phyloP scores from a whole-genome alignment of 495 filamentous ascomycete genomes.

The Aspergillus saccharolyticus region DNA sequence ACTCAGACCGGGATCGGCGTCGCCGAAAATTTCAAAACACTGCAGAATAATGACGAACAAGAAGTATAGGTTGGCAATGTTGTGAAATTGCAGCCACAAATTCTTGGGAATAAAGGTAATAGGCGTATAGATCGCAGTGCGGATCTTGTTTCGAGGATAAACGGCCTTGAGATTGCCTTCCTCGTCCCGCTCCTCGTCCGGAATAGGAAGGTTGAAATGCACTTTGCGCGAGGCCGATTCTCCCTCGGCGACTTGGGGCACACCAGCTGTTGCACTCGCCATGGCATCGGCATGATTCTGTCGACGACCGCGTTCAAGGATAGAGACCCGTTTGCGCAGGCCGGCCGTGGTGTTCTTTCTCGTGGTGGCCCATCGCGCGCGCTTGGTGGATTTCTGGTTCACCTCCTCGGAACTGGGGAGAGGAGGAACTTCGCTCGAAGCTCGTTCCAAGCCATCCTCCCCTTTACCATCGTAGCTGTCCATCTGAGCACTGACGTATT shows the following conservation, averaged over 20 bases:
- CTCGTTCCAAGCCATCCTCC: not conserved
- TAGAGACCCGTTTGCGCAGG: conserved; percentile 69
- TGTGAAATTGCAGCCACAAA: conserved; percentile 92
- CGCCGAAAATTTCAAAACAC: conserved; percentile 93
- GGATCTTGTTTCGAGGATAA: conserved; percentile 87
- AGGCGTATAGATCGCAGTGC: conserved; percentile 92
- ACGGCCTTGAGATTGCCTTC: conserved; percentile 62
- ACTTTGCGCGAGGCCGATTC: conserved; percentile 35
- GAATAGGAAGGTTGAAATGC: conserved; percentile 80
- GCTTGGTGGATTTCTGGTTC: conserved; percentile 47
- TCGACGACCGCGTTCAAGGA: conserved; percentile 55
- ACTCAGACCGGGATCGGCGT: conserved; percentile 78
- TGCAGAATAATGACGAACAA: conserved; percentile 89
- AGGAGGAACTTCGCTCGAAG: not conserved
- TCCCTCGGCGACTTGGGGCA: not conserved
- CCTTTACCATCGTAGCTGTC: not conserved
- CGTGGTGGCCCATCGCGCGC: conserved; percentile 89
- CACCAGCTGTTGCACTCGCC: not conserved
- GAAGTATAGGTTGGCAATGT: conserved; percentile 96
- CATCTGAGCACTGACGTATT: not conserved
- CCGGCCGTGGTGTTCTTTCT: conserved; percentile 66
- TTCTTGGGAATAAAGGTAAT: conserved; percentile 94
- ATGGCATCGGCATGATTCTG: conserved; percentile 12
- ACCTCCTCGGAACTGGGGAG: not conserved
- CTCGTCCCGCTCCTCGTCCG: conserved; percentile 70